Evolutionary conservation across 441 rosid genomes (phyloP), one percentile per base, ranked within the genome.

Genomic region (Populus hybrid): DNA sequence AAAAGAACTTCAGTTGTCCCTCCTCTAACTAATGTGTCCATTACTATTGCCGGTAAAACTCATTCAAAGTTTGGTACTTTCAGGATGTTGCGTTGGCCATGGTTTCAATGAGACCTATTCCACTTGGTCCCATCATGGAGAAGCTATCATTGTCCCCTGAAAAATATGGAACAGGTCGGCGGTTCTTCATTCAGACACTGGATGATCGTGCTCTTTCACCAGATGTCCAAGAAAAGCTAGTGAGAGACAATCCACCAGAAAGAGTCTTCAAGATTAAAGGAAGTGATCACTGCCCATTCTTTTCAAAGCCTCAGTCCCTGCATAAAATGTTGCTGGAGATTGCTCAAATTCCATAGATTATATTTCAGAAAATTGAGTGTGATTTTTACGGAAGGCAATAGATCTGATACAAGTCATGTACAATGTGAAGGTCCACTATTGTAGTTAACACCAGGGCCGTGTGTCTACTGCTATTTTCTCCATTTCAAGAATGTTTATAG

Each of bases 201-300:
- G 99, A 95, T 6, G 99, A 95, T 82, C 98, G 38, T 0, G 98
- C 97, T 3, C 94, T 95, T 23, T 95, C 99, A 26, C 95, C 97
- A 0, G 99, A 95, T 61, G 89, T 92, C 75, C 99, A 93, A 86
- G 99, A 95, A 82, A 95, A 95, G 77, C 77, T 92, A 16, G 97
- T 95, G 26, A 83, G 99, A 68, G 97, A 95, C 73, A 93, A 87
- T 78, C 90, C 96, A 36, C 93, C 97, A 0, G 98, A 92, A 84
- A 95, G 99, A 70, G 94, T 95, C n/a, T 95, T 80, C 92, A 95
- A 95, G 91, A 95, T 95, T 81, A 95, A 92, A 84, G 99, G 95
- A 82, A 91, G 96, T 79, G 99, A 95, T 36, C 99, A 95, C 79
- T 92, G 94, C 81, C 98, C 99, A 3, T 95, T 93, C 89, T 89